phyloP scores from a whole-genome alignment of 1,139 yeast genomes.

The Hyphopichia pseudoburtonii region DNA sequence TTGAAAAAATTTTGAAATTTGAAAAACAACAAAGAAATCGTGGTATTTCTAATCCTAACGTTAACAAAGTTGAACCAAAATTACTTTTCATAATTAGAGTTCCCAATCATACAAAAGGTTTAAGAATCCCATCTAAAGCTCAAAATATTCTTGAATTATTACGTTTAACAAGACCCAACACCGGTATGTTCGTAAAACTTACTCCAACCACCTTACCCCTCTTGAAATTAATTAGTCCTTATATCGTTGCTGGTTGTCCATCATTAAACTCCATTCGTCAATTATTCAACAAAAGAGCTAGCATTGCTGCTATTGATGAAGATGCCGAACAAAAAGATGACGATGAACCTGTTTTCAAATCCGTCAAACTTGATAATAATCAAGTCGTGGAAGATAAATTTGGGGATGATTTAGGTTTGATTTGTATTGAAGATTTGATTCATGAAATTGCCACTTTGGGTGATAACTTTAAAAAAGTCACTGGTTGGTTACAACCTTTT shows the following conservation, averaged over 20 bases:
- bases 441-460: constrained; percentile 67
- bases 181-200: constrained; percentile 70
- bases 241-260: constrained; percentile 71
- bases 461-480: constrained; percentile 58
- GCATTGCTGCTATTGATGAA: constrained; percentile 40
- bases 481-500: constrained; percentile 68
- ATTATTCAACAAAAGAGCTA: constrained; percentile 73
- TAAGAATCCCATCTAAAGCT: constrained; percentile 67
- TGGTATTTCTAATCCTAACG: not conserved
- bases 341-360: constrained; percentile 10
- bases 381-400: constrained; percentile 70
- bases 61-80: constrained; percentile 24
- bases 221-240: constrained; percentile 67
- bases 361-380: constrained; percentile 63
- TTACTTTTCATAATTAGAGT: constrained; percentile 67
- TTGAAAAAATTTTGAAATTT: constrained; percentile 56
- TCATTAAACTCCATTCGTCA: constrained; percentile 69
- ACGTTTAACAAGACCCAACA: constrained; percentile 57
- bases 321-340: constrained; percentile 20
- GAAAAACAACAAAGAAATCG: constrained; percentile 27
- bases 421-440: constrained; percentile 77
- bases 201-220: constrained; percentile 57
- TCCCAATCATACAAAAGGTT: constrained; percentile 55
- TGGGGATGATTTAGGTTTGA: constrained; percentile 63
- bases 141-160: constrained; percentile 55